Percentiles rank a stretch among this genome's conserved stretches.
These are phyloP conservation scores for Choiromyces venosus DNA, from an alignment of 495 filamentous ascomycete species.

Conservation along the genomic window DNA sequence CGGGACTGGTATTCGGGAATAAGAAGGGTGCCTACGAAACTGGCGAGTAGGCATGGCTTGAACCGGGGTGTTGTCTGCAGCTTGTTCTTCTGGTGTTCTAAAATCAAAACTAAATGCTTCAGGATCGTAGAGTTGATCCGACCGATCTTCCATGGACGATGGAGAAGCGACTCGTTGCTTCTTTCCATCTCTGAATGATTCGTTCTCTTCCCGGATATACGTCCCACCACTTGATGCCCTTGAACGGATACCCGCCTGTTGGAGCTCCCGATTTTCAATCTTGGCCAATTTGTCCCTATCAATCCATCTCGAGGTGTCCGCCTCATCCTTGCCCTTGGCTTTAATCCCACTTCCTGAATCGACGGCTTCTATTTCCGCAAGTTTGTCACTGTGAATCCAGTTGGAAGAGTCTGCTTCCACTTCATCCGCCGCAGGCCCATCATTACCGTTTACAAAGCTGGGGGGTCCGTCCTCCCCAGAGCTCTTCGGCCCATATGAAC, in stretches of 20 bases:
- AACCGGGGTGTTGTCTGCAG: constrained; percentile 53
- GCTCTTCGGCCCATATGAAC: background rate
- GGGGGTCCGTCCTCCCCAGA: constrained; percentile 31
- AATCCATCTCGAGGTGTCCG: constrained; percentile 70
- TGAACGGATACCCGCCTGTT: constrained; percentile 73
- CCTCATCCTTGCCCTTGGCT: constrained; percentile 51
- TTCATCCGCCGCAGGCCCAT: constrained; percentile 9
- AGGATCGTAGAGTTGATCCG: constrained; percentile 45
- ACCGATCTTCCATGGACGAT: constrained; percentile 46
- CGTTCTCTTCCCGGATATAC: constrained; percentile 51
- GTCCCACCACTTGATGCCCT: constrained; percentile 54
- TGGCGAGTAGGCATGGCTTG: constrained; percentile 35
- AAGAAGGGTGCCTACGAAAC: constrained; percentile 44
- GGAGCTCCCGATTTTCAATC: constrained; percentile 89
- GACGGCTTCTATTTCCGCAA: constrained; percentile 54
- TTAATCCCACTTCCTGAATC: constrained; percentile 48
- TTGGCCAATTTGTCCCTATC: constrained; percentile 88
- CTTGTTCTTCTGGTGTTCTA: constrained; percentile 72
- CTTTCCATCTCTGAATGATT: constrained; percentile 45
- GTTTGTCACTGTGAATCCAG: constrained; percentile 96
- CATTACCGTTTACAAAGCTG: constrained; percentile 28
- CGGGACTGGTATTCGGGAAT: constrained; percentile 77
- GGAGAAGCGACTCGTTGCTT: constrained; percentile 49
- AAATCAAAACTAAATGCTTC: constrained; percentile 56
- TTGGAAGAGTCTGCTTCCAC: constrained; percentile 56